These are phyloP conservation scores for Plasmodium cynomolgi DNA, from an alignment of 169 alveolate genomes.

Conservation along the genomic window DNA sequence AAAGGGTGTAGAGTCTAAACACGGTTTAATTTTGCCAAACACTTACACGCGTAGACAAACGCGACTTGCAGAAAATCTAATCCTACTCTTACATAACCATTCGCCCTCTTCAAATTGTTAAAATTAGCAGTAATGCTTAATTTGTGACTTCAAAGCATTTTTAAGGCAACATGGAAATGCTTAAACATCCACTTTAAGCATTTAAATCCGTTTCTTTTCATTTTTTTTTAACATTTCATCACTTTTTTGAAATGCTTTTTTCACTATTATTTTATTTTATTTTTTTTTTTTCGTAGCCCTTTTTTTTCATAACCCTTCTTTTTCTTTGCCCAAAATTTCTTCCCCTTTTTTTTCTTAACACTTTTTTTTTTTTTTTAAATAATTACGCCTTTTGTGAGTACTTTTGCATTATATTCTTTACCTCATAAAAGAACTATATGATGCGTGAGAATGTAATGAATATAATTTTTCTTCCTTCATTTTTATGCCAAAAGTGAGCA, in stretches of 20 bases:
- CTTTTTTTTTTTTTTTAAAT: neutral
- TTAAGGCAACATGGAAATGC: constrained; percentile 25
- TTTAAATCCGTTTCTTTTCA: neutral
- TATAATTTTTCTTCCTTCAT: neutral
- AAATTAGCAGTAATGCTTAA: neutral
- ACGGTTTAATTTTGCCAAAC: neutral
- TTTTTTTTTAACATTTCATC: neutral
- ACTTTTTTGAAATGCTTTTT: neutral
- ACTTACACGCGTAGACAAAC: constrained; percentile 5
- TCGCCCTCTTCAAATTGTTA: neutral
- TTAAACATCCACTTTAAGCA: constrained; percentile 4
- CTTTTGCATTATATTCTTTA: neutral
- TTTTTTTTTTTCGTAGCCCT: constrained; percentile 2
- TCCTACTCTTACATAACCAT: neutral
- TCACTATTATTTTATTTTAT: neutral
- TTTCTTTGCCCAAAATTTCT: neutral
- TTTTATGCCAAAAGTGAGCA: neutral
- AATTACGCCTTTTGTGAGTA: neutral
- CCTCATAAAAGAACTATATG: neutral
- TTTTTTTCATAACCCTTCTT: neutral
- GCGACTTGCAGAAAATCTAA: constrained; percentile 5
- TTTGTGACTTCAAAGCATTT: constrained; percentile 17
- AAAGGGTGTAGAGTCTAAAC: constrained; percentile 20
- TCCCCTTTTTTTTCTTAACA: neutral
- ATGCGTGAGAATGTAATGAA: constrained; percentile 10